A percentile compares a stretch with the other conserved stretches of the same genome.
Evolutionary conservation across 2,329 filamentous ascomycete species (phyloP).

Genomic region (Fusarium sp.): DNA sequence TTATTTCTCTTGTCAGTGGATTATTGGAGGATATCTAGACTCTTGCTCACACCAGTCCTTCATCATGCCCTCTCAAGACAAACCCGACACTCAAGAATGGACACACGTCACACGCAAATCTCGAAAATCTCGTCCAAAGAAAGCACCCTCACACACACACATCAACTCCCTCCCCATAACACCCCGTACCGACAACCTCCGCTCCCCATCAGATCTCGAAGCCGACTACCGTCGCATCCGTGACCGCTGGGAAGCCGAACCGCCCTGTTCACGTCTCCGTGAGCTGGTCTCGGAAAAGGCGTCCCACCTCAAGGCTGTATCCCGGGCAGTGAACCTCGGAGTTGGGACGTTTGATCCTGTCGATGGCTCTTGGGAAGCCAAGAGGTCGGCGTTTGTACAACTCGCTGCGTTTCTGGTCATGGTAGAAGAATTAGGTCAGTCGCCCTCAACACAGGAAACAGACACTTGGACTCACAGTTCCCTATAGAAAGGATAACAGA

Average conservation of each 20-base stretch:
- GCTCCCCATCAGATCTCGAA: constrained; percentile 44
- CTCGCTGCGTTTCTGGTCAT: constrained; percentile 64
- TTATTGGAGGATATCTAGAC: background rate
- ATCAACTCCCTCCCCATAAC: constrained; percentile 15
- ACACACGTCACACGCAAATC: constrained; percentile 43
- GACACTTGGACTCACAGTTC: background rate
- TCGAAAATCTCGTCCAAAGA: constrained; percentile 18
- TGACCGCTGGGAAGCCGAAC: constrained; percentile 44
- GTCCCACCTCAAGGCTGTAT: constrained; percentile 15
- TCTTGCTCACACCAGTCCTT: background rate
- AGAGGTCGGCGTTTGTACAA: constrained; percentile 63
- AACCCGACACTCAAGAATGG: constrained; percentile 35
- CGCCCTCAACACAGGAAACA: background rate
- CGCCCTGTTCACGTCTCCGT: constrained; percentile 48
- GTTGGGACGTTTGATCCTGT: constrained; percentile 66
- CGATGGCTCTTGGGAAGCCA: constrained; percentile 59
- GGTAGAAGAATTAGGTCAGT: constrained; percentile 57
- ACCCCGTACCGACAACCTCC: constrained; percentile 27
- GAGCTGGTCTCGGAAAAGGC: constrained; percentile 48
- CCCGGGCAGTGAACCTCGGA: constrained; percentile 64
- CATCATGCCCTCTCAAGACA: constrained; percentile 27
- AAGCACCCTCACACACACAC: constrained; percentile 6
- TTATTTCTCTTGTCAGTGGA: background rate
- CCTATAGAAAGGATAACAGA: constrained; percentile 32
- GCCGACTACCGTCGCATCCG: constrained; percentile 46